Conservation (phyloP, 2,329 filamentous ascomycete species). For the Helminthosporium solani region DNA sequence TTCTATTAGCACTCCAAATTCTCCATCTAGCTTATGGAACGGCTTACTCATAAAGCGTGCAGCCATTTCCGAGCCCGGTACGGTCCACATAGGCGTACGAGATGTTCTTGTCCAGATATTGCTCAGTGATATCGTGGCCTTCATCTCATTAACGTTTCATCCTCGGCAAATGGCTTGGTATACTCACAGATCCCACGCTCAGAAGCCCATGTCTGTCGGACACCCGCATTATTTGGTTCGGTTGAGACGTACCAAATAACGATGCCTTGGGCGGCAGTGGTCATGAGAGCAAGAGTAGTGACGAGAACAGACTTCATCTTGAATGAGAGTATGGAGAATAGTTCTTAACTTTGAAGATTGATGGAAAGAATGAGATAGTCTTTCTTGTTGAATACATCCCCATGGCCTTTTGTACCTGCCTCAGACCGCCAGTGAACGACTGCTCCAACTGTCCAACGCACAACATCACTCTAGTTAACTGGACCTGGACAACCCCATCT, state of each 20-base stretch:
- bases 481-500: neutral
- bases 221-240: slow-evolving; percentile 14
- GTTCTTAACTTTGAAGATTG: no score
- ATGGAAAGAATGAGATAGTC: no score
- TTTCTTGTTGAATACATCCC: no score
- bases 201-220: slow-evolving; percentile 16
- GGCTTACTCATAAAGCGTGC: slow-evolving; percentile 22
- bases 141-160: neutral
- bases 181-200: slow-evolving; percentile 19
- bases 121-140: slow-evolving; percentile 14
- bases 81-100: slow-evolving; percentile 23
- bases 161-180: neutral
- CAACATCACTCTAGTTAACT: neutral
- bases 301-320: slow-evolving; percentile 12
- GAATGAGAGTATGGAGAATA: slow-evolving; percentile 42
- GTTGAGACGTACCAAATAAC: slow-evolving; percentile 19
- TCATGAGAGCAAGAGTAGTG: slow-evolving; percentile 3
- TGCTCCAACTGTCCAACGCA: no score
- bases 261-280: slow-evolving; percentile 6
- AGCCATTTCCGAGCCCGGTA: slow-evolving; percentile 21
- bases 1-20: neutral
- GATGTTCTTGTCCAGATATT: slow-evolving; percentile 18
- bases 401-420: no score
- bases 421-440: no score
- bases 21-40: neutral